phyloP scores from a whole-genome alignment of 164 flowering plant species.

The Nymphaea colorata region DNA sequence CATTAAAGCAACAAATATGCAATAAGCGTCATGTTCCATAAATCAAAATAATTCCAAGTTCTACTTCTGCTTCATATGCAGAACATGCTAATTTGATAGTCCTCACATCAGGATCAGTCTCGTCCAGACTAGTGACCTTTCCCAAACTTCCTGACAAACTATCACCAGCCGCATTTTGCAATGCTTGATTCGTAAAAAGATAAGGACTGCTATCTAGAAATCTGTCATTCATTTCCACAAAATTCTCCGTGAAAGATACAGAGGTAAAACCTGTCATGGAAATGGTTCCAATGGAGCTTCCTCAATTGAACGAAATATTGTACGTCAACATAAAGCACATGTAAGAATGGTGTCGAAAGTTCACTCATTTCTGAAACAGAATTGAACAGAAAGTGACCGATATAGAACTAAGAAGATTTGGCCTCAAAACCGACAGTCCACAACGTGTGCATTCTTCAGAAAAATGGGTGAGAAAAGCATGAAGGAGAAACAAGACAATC shows the following conservation, averaged over 20 bases:
- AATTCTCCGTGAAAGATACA: conserved; percentile 50
- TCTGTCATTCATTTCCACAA: conserved; percentile 30
- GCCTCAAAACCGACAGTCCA: no score
- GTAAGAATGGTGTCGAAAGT: conserved; percentile 82
- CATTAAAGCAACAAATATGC: conserved; percentile 94
- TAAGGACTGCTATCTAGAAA: conserved; percentile 20
- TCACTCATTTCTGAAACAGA: conserved; percentile 77
- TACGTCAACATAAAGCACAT: conserved; percentile 82
- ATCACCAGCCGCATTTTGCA: conserved; percentile 19
- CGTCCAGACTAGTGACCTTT: conserved; percentile 33
- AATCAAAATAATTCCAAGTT: conserved; percentile 75
- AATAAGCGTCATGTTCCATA: conserved; percentile 95
- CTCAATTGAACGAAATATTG: conserved; percentile 61
- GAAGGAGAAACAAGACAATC: no score
- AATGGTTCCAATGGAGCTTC: conserved; percentile 59
- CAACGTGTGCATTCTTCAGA: no score
- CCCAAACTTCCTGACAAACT: conserved; percentile 18
- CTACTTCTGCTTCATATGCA: conserved; percentile 97
- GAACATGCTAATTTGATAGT: conserved; percentile 58
- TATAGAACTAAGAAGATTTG: no score
- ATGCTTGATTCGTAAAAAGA: conserved; percentile 14
- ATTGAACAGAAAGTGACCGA: no score
- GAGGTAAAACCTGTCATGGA: conserved; percentile 76
- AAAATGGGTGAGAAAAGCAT: no score
- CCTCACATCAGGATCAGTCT: conserved; percentile 59